A percentile compares a stretch with the other conserved stretches of the same genome.
These are phyloP conservation scores for Myriosclerotinia curreyana DNA, from an alignment of 2,329 filamentous ascomycete genomes.

Conservation along the genomic window DNA sequence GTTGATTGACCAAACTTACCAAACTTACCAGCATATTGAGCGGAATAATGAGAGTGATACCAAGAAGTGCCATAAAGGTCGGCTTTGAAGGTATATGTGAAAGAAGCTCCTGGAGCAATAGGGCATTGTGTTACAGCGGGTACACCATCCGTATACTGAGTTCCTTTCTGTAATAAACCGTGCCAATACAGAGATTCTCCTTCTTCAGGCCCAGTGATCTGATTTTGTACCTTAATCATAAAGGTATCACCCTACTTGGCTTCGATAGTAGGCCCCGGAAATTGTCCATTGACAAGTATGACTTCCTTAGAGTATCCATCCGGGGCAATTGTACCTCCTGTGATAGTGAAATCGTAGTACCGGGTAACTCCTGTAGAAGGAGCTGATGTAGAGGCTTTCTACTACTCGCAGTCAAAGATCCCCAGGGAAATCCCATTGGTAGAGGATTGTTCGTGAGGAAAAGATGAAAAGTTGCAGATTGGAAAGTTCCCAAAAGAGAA, in stretches of 20 bases:
- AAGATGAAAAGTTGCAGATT: slow-evolving; percentile 34
- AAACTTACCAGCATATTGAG: slow-evolving; percentile 42
- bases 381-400: slow-evolving; percentile 42
- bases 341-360: slow-evolving; percentile 39
- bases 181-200: slow-evolving; percentile 45
- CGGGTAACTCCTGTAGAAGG: slow-evolving; percentile 44
- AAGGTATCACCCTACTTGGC: slow-evolving; percentile 45
- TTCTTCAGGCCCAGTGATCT: slow-evolving; percentile 49
- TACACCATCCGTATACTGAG: slow-evolving; percentile 45
- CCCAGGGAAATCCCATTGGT: slow-evolving; percentile 53
- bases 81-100: slow-evolving; percentile 37
- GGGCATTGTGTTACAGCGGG: slow-evolving; percentile 60
- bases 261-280: slow-evolving; percentile 41
- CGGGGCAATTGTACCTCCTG: slow-evolving; percentile 38
- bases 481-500: slow-evolving; percentile 39
- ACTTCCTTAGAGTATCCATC: slow-evolving; percentile 53
- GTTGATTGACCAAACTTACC: slow-evolving; percentile 28
- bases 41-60: slow-evolving; percentile 60
- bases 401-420: slow-evolving; percentile 41
- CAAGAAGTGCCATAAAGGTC: slow-evolving; percentile 49
- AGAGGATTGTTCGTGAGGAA: slow-evolving; percentile 51
- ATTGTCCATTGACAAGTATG: slow-evolving; percentile 42
- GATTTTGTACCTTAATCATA: slow-evolving; percentile 67
- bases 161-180: slow-evolving; percentile 48
- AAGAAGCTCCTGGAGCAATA: slow-evolving; percentile 48